phyloP scores from a whole-genome alignment of 2,329 filamentous ascomycete genomes.

The Apiospora saccharicola region DNA sequence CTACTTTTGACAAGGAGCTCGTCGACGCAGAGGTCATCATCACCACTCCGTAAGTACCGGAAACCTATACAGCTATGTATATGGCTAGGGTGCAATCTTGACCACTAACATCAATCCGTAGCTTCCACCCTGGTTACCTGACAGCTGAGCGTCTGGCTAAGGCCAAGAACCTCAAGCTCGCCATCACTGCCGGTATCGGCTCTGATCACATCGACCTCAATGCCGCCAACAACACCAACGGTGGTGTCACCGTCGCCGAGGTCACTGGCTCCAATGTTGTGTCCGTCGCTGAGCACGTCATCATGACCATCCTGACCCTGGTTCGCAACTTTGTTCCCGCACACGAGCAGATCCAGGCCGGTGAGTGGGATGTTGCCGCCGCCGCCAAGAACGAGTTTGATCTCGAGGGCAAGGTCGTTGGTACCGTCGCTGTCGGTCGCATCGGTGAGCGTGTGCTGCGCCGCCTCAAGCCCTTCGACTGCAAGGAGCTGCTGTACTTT shows the following conservation, averaged over 20 bases:
- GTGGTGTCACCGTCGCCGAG: constrained; percentile 95
- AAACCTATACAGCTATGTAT: neutral
- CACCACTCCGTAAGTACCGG: constrained; percentile 81
- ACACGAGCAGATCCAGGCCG: constrained; percentile 88
- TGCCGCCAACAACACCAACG: constrained; percentile 97
- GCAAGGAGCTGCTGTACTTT: constrained; percentile 99
- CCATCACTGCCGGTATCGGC: constrained; percentile 95
- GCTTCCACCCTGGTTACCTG: constrained; percentile 98
- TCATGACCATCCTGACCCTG: constrained; percentile 97
- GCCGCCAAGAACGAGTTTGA: constrained; percentile 99
- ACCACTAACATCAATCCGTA: constrained; percentile 44
- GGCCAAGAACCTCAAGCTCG: constrained; percentile 98
- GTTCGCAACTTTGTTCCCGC: constrained; percentile 99
- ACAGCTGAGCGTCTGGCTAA: constrained; percentile 95
- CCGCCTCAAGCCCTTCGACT: constrained; percentile 96
- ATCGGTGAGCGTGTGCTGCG: constrained; percentile 98
- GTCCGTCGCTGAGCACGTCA: constrained; percentile 96
- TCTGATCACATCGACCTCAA: constrained; percentile 98
- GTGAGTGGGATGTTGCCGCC: constrained; percentile 94
- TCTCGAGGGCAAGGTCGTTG: constrained; percentile 95
- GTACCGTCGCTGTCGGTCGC: constrained; percentile 95
- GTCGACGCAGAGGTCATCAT: constrained; percentile 99
- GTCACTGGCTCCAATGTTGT: constrained; percentile 99
- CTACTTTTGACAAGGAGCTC: constrained; percentile 92
- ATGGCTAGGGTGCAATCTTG: neutral